Percentiles rank a stretch among this genome's conserved stretches.
Conservation (phyloP, 495 filamentous ascomycete genomes). For the Podospora anserina region DNA sequence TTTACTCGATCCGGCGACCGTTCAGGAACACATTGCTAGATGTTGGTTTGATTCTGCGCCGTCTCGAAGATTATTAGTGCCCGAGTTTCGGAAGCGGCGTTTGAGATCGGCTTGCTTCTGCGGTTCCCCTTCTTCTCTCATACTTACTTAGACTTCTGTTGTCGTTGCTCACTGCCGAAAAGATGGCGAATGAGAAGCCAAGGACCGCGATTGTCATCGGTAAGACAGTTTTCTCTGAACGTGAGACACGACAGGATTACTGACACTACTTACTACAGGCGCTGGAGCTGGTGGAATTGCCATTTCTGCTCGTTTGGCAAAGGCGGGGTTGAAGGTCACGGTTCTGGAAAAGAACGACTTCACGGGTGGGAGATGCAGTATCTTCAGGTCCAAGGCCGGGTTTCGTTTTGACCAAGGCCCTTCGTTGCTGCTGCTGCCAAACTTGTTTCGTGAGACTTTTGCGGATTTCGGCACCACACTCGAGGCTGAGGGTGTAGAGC, state of each 20-base stretch:
- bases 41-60: background rate
- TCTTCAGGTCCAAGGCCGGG: constrained; percentile 50
- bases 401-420: constrained; percentile 72
- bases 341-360: constrained; percentile 67
- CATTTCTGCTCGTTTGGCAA: constrained; percentile 63
- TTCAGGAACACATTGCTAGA: background rate
- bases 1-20: background rate
- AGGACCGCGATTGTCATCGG: constrained; percentile 18
- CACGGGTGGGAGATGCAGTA: constrained; percentile 61
- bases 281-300: constrained; percentile 67
- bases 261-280: constrained; percentile 36
- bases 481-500: constrained; percentile 55
- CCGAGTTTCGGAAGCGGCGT: background rate
- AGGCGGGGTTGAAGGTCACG: constrained; percentile 61
- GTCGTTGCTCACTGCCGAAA: background rate
- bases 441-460: constrained; percentile 62
- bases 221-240: constrained; percentile 6
- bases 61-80: background rate
- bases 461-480: constrained; percentile 59
- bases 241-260: background rate
- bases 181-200: constrained; percentile 5
- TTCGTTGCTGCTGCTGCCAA: constrained; percentile 64
- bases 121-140: background rate
- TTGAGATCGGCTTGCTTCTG: background rate
- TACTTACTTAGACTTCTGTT: background rate